These are phyloP conservation scores for Kwoniella shivajii DNA, from an alignment of 1,284 basidiomycete species.

Conservation along the genomic window DNA sequence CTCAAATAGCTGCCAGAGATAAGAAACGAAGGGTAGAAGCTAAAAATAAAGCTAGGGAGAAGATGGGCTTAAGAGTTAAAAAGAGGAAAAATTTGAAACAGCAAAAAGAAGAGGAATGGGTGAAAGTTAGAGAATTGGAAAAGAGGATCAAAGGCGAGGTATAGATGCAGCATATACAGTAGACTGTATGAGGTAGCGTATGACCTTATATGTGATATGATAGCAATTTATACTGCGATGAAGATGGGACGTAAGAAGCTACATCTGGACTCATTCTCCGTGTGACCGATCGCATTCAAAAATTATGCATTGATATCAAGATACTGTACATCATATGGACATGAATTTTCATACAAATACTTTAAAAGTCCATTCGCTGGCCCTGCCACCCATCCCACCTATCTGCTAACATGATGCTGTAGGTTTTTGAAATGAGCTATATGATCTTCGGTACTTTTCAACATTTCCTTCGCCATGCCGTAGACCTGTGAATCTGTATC, in stretches of 20 bases:
- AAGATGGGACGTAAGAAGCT: too few species aligned
- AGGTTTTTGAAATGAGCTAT: constrained; percentile 68
- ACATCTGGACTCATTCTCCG: too few species aligned
- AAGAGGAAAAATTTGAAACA: constrained; percentile 27
- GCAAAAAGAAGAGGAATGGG: constrained; percentile 16
- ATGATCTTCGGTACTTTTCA: constrained; percentile 74
- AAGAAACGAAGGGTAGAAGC: constrained; percentile 41
- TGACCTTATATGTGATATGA: too few species aligned
- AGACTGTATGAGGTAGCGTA: too few species aligned
- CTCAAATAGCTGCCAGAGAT: constrained; percentile 31
- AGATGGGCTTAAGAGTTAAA: constrained; percentile 35
- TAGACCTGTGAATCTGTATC: constrained; percentile 77
- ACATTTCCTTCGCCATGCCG: constrained; percentile 92
- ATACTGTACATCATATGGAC: too few species aligned
- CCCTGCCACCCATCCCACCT: not conserved
- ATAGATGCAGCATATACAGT: too few species aligned
- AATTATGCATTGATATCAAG: too few species aligned
- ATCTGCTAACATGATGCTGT: constrained; percentile 39
- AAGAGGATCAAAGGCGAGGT: constrained; percentile 2
- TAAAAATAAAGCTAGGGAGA: constrained; percentile 39
- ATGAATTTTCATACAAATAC: too few species aligned
- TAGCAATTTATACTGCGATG: too few species aligned
- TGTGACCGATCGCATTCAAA: too few species aligned
- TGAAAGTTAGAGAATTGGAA: constrained; percentile 10
- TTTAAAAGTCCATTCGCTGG: not conserved